Evolutionary conservation across 2,329 filamentous ascomycete species (phyloP).

Genomic region (Penicillium rolfsii): DNA sequence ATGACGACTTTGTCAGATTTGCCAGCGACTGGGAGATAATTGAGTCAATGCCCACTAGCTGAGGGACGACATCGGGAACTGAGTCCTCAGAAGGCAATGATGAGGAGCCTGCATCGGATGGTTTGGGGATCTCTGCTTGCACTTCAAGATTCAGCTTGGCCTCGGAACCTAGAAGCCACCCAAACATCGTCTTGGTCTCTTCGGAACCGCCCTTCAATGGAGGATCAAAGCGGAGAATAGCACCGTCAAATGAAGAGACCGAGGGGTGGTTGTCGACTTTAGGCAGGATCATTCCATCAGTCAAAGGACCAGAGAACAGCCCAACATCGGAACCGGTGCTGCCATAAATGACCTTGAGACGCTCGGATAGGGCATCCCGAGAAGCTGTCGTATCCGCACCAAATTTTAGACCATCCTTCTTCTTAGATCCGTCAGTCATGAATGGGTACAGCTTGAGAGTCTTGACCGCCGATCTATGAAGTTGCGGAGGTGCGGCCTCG

Average conservation of each 20-base stretch:
- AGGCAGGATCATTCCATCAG: slow-evolving; percentile 80
- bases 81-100: slow-evolving; percentile 57
- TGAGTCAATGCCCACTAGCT: slow-evolving; percentile 81
- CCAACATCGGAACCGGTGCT: slow-evolving; percentile 60
- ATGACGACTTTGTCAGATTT: slow-evolving; percentile 82
- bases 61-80: slow-evolving; percentile 57
- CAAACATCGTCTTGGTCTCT: slow-evolving; percentile 37
- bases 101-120: slow-evolving; percentile 53
- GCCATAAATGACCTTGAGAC: slow-evolving; percentile 72
- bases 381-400: slow-evolving; percentile 85
- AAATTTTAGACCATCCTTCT: slow-evolving; percentile 73
- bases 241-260: slow-evolving; percentile 75
- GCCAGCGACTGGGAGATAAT: slow-evolving; percentile 72
- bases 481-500: slow-evolving; percentile 74
- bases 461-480: slow-evolving; percentile 68
- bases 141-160: slow-evolving; percentile 74
- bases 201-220: slow-evolving; percentile 44
- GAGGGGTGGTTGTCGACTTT: slow-evolving; percentile 59
- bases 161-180: slow-evolving; percentile 80
- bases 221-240: slow-evolving; percentile 77
- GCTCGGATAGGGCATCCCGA: slow-evolving; percentile 72
- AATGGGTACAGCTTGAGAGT: slow-evolving; percentile 83
- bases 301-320: slow-evolving; percentile 80
- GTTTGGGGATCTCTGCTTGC: slow-evolving; percentile 71
- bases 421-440: slow-evolving; percentile 57